Conservation (phyloP, 352 stramenopile species). For the Phytophthora sansomeana region DNA sequence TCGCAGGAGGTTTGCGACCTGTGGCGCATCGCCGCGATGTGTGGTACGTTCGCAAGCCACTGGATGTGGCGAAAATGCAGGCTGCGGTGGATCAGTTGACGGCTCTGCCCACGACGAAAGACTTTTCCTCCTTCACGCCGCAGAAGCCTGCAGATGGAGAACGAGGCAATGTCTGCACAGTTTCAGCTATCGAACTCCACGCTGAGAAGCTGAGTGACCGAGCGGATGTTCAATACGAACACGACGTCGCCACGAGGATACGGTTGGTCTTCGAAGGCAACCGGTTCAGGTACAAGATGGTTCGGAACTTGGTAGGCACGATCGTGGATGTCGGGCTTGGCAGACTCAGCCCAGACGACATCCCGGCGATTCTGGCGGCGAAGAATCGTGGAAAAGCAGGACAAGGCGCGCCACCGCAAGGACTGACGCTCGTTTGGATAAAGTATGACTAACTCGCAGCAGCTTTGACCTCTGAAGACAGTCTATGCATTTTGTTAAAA, state of each 20-base stretch:
- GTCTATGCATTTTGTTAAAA: constrained; percentile 25
- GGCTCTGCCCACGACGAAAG: constrained; percentile 43
- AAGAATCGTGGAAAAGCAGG: constrained; percentile 63
- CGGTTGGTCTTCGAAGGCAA: constrained; percentile 68
- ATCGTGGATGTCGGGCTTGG: constrained; percentile 80
- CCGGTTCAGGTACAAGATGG: constrained; percentile 89
- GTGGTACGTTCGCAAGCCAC: constrained; percentile 66
- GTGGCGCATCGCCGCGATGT: constrained; percentile 58
- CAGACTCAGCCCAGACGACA: constrained; percentile 46
- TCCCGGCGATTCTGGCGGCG: constrained; percentile 55
- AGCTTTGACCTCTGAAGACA: constrained; percentile 14
- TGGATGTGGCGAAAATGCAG: constrained; percentile 66
- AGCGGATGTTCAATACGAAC: constrained; percentile 33
- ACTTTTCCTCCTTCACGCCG: constrained; percentile 77
- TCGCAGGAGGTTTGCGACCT: constrained; percentile 58
- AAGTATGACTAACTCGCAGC: constrained; percentile 34
- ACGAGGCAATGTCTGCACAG: constrained; percentile 61
- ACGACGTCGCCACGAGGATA: constrained; percentile 44
- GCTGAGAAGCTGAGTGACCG: constrained; percentile 16
- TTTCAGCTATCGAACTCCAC: constrained; percentile 51
- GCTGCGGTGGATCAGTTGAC: constrained; percentile 45
- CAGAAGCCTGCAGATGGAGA: constrained; percentile 49
- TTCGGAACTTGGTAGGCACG: constrained; percentile 82
- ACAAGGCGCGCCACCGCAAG: constrained; percentile 73
- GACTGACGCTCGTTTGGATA: constrained; percentile 60